Evolutionary conservation across 176 grass and related monocot genomes (phyloP).

Genomic region (Puccinellia tenuiflora): DNA sequence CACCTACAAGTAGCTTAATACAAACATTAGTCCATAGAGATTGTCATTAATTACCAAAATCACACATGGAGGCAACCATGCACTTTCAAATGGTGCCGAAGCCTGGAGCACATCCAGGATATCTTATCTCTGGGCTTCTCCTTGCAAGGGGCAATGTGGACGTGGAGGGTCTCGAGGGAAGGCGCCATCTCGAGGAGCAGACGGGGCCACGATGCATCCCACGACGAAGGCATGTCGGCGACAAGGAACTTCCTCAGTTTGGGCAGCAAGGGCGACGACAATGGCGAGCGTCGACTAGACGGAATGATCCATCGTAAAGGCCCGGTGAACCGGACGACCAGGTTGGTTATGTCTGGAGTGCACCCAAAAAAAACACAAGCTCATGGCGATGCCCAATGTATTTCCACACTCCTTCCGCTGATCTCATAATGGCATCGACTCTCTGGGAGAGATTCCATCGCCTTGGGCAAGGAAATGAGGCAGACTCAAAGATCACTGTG

Average conservation of each 20-base stretch:
- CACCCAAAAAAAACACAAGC: not conserved
- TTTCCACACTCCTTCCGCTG: fast-evolving
- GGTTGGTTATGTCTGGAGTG: not conserved
- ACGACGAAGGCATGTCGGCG: not conserved
- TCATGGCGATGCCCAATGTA: not conserved
- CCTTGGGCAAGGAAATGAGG: not conserved
- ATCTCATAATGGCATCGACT: not conserved
- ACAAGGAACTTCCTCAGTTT: not conserved
- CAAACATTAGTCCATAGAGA: no score
- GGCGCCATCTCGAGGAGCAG: not conserved
- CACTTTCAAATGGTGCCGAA: no score
- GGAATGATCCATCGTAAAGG: slow-evolving; percentile 16
- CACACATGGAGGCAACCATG: no score
- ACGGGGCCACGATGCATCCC: not conserved
- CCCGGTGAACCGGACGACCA: slow-evolving; percentile 7
- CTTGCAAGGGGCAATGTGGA: not conserved
- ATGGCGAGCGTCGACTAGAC: not conserved
- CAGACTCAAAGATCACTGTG: not conserved
- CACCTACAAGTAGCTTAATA: no score
- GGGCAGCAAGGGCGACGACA: not conserved
- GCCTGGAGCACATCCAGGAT: not conserved
- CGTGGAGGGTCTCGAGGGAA: not conserved
- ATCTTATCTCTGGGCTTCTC: not conserved
- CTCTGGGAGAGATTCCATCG: not conserved
- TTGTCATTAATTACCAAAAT: no score